Evolutionary conservation across 305 asterid species (phyloP), one percentile per base, ranked within the genome.

Genomic region (Fraxinus baroniana): DNA sequence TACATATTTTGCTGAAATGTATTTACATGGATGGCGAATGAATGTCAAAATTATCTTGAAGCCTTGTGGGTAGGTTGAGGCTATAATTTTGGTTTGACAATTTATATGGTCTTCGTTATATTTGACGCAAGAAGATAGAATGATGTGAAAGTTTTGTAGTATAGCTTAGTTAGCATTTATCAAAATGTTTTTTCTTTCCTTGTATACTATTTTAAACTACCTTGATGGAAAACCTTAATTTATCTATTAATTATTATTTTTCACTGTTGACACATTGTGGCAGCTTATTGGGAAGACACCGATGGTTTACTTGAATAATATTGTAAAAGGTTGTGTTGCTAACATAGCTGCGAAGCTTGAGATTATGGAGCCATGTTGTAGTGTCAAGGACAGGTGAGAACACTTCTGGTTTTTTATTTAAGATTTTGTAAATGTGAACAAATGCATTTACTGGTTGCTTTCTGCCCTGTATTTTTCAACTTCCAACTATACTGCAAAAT

Each of bases 281-380:
- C 97, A 94, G 99, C 97, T 95, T 26, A 94, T 95, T 76, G 99
- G 99, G 85, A 94, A 90, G 81, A 95, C 99, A 41, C 99, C 98
- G 10, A 95, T 95, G 99, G 99, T 95, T 82, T 95, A 92, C 94
- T 88, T 95, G 91, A 95, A 95, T 81, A 91, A 73, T 10, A 84
- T 94, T n/a, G 95, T 89, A 74, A 90, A 95, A 87, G 98, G 97
- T 22, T 92, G 97, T 84, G 98, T 90, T 74, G 98, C 98, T 60
- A 93, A 93, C 85, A 89, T 95, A 73, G 97, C 99, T 74, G 99
- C 99, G 62, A 95, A 95, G 89, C 98, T 95, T 78, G 99, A 95
- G 88, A 91, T 93, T 78, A 95, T 95, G 99, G 99, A 95, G 90
- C 99, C 99, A 39, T 95, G 99, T 78, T 91, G 98, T 90, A 95